Base-by-base conservation (phyloP, 2,329 filamentous ascomycete species). In the Mycosphaerella arachidis region DNA sequence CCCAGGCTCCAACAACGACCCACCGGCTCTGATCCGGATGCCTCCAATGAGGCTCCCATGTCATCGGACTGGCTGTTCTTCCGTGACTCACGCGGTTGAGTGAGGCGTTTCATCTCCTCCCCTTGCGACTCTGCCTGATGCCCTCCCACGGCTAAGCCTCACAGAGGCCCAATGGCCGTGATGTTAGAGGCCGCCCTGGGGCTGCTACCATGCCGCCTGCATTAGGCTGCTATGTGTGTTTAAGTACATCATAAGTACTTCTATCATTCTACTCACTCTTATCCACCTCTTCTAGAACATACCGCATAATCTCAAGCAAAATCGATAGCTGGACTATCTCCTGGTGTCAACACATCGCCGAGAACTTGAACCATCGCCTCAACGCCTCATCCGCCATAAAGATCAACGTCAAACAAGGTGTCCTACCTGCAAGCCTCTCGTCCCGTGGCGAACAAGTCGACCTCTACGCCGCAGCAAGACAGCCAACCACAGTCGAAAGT, bases 191-290 rank as follows among this genome's bases (percentile, higher is more conserved):
- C 48, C 56, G 48, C 48, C 56, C 27, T 51, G 56, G 48, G 30
- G 24, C 48, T 7, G 55, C 54, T 1, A 56, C 27, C 16, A 55
- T 57, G 55, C 35, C 55, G 55, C 55, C 55, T 52, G 55, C 50
- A 30, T 13, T 12, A 35, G 55, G 45, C 55, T 31, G 33, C 30
- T 18, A 50, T 33, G n/a, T 24, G 18, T 30, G 18, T 27, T n/a
- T 29, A 20, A 18, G 30, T 45, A 43, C 43, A 52, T 45, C 52
- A 27, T 30, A 50, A 52, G 29, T 24, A 43, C 40, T 48, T 46
- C 43, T 50, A 20, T 5, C 30, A 16, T 52, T 33, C 7, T 20
- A 8, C 48, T 45, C 46, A 48, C 16, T 37, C 53, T 33, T 27
- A 7, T 58, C 24, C 37, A 31, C 20, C 35, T 40, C 37, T 13